Evolutionary conservation across 306 rosid genomes (phyloP), one percentile per base, ranked within the genome.

Genomic region (Prunus mongolica): DNA sequence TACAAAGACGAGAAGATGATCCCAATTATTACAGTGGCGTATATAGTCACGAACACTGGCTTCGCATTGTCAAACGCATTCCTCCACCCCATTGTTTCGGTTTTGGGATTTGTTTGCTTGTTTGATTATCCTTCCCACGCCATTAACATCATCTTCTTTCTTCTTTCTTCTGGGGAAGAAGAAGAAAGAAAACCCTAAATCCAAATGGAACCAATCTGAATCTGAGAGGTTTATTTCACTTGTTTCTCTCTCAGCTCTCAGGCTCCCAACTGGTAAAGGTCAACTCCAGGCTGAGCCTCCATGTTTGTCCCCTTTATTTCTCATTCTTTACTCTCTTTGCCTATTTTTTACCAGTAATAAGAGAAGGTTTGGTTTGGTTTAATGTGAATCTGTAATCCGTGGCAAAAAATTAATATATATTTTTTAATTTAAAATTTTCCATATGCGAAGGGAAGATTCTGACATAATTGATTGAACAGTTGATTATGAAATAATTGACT

Each of bases 31-130:
- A 92, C 88, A 46, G 85, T 78, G 16, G 87, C 81, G 79, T 89
- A 92, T 79, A 92, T 83, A 64, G 93, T 86, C 46, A 89, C 76
- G 80, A 92, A 92, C 57, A 92, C 81, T 74, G 96, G 97, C 81
- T 75, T 88, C 10, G 96, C 84, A 74, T 89, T 82, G 34, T 89
- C 86, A 19, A 83, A 79, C 77, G 83, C 80, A 56, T 78, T 84
- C 69, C 83, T 70, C 88, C 85, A 87, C 2, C 72, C 87, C 91
- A 87, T 86, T 62, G 4, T 27, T 64, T 41, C 25, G 22, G 3
- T 64, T 47, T 64, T 24, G 16, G 34, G 78, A 65, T 22, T 30
- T n/a, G 6, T 19, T 8, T 4, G 16, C 7, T 27, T 55, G 34
- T 71, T 15, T 71, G 74, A 52, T 30, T 56, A n/a, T 2, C 75